Base-by-base conservation (phyloP, 805 yeast genomes). In the Saturnispora dispora region DNA sequence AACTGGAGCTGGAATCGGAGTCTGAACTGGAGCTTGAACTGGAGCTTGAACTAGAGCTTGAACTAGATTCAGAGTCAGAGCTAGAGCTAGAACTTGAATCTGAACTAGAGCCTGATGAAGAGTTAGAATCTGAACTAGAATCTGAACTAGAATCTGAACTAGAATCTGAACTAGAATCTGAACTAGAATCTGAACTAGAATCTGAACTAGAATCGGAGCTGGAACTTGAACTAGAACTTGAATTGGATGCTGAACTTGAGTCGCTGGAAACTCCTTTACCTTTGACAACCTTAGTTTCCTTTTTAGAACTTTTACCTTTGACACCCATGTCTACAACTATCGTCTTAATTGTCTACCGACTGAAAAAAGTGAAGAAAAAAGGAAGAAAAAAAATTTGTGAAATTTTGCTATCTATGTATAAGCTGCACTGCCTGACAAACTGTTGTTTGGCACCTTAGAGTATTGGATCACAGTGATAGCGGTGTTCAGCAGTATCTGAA, bases 221-320 rank as follows among this genome's bases (percentile, higher is more conserved):
- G 41, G 54, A 53, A 43, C 48, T 52, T 45, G 55, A 52, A 45
- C 50, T 44, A 11, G 47, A 53, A 15, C 42, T 53, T 18, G 39
- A 53, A 23, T 55, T 55, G 35, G 56, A 51, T 47, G 46, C 53
- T 49, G 70, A 64, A 55, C 70, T 68, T 43, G 69, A 57, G 55
- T 28, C 35, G n/a, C 40, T 36, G 6, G 51, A 42, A 32, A 8
- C 11, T 41, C 63, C 57, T 27, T 47, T 51, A 10, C 13, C 15
- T 13, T 47, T 46, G 5, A 18, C 18, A 15, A n/a, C 37, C 42
- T 43, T 48, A 9, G n/a, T 25, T 7, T 48, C 55, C 49, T 71
- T 75, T 60, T 48, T 55, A 17, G 37, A 36, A 32, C 22, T 47
- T 47, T 56, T 46, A 52, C 55, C 51, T 55, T 60, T 28, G 56